phyloP scores from a whole-genome alignment of 345 rosid genomes.

The Syzygium oleosum region DNA sequence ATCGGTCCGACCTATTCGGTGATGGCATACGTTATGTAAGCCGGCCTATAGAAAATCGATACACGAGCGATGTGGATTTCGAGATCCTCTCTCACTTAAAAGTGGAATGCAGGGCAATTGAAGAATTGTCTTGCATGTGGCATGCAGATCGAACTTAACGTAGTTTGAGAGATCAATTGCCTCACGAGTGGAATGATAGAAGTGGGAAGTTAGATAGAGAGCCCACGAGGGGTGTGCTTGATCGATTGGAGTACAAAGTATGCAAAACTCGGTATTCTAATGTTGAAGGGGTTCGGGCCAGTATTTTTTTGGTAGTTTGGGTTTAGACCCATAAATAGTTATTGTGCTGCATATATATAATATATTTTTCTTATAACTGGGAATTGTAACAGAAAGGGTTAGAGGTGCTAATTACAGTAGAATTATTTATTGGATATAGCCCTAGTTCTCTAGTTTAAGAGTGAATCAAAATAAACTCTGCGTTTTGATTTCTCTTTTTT shows the following conservation, averaged over 20 bases:
- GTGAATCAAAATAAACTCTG: too few species aligned
- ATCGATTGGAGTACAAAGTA: neutral
- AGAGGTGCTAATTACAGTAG: too few species aligned
- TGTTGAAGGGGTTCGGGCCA: too few species aligned
- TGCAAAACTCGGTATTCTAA: neutral
- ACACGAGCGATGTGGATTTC: fast-evolving
- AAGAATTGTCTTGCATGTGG: neutral
- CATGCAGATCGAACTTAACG: neutral
- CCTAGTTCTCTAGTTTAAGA: too few species aligned
- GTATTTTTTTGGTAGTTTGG: too few species aligned
- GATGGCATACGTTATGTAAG: neutral
- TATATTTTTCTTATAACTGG: too few species aligned
- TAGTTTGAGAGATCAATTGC: neutral
- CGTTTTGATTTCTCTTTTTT: too few species aligned
- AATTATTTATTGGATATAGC: too few species aligned
- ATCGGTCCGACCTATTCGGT: fast-evolving
- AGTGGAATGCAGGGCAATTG: neutral
- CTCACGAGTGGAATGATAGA: neutral
- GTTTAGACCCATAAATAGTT: too few species aligned
- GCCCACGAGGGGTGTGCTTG: neutral
- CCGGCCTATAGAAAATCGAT: neutral
- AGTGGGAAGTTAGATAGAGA: neutral
- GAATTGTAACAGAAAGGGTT: too few species aligned
- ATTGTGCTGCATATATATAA: too few species aligned
- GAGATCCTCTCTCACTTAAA: neutral